Evolutionary conservation across 495 filamentous ascomycete species (phyloP), one percentile per base, ranked within the genome.

Genomic region (Bathelium albidoporum): DNA sequence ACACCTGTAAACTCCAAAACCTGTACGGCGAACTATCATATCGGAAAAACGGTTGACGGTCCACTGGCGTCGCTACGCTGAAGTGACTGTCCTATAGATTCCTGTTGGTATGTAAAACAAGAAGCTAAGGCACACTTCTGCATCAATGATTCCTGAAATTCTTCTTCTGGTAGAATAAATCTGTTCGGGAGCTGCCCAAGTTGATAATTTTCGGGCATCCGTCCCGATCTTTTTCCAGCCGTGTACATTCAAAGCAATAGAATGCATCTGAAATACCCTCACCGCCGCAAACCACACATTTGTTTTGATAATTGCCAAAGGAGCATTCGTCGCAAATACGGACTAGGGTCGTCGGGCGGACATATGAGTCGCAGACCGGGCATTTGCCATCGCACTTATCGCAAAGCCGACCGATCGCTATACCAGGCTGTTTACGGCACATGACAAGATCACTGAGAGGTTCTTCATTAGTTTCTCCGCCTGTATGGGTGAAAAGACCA

Each of bases 321-420:
- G 88, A 88, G 80, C 94, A 99, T 77, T 99, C 94, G 77, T 99
- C 94, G 80, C 94, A 99, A 78, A 99, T 97, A 66, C 93, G 88
- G 60, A 95, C 93, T 34, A 97, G 87, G 5, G 95, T 99, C 7
- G 95, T 97, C 1, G 94, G 94, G 3, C 94, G 91, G 64, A 99
- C 94, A 82, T 99, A 99, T 66, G 89, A 93, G 75, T 99, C 94
- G 83, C 94, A 99, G 65, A 97, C 91, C 49, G 94, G 94, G 68
- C 94, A 99, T 82, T 97, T 99, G 78, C 94, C 94, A 78, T 99
- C 94, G 80, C 94, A 99, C 78, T 99, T 99, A 81, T 99, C 94
- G 82, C 94, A 99, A 72, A 99, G 88, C 29, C 94, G 91, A 72
- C 95, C 94, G 85, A 97, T 97, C 66, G 92, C 89, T 74, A 97